Evolutionary conservation across 495 filamentous ascomycete species (phyloP).

Genomic region (Podospora pseudoanserina): DNA sequence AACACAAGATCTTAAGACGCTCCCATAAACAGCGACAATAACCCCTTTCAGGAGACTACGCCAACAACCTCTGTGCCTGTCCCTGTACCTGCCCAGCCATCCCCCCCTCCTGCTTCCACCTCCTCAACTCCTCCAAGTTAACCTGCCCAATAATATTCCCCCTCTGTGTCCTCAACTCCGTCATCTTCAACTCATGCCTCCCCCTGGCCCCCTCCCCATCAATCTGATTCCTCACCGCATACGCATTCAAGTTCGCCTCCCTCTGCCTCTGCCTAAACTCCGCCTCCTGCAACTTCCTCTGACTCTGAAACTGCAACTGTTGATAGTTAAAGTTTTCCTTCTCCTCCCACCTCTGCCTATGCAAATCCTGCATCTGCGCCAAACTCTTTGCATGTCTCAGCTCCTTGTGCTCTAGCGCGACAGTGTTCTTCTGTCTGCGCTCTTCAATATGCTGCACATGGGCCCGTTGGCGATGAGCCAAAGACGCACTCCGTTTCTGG

Average conservation of each 20-base stretch:
- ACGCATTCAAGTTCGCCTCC: slow-evolving; percentile 1
- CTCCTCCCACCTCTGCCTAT: slow-evolving; percentile 13
- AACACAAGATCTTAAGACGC: background rate
- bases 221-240: slow-evolving; percentile 16
- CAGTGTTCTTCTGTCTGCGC: slow-evolving; percentile 4
- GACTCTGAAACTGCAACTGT: slow-evolving; percentile 12
- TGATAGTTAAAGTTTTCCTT: slow-evolving; percentile 7
- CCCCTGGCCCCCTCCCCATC: background rate
- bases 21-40: background rate
- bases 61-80: background rate
- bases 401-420: slow-evolving; percentile 11
- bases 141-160: slow-evolving; percentile 31
- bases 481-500: slow-evolving; percentile 15
- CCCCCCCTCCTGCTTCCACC: slow-evolving; percentile 23
- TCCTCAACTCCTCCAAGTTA: slow-evolving; percentile 27
- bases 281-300: slow-evolving; percentile 9
- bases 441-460: slow-evolving; percentile 17
- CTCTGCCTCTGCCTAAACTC: slow-evolving; percentile 5
- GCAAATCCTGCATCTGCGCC: slow-evolving; percentile 13
- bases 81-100: background rate
- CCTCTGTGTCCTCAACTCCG: slow-evolving; percentile 23
- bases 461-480: slow-evolving; percentile 13
- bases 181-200: slow-evolving; percentile 24
- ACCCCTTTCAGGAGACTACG: background rate
- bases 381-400: slow-evolving; percentile 16